Evolutionary conservation across 1,139 yeast species (phyloP), one percentile per base, ranked within the genome.

Genomic region (Nakaseomyces uthaithaninus): DNA sequence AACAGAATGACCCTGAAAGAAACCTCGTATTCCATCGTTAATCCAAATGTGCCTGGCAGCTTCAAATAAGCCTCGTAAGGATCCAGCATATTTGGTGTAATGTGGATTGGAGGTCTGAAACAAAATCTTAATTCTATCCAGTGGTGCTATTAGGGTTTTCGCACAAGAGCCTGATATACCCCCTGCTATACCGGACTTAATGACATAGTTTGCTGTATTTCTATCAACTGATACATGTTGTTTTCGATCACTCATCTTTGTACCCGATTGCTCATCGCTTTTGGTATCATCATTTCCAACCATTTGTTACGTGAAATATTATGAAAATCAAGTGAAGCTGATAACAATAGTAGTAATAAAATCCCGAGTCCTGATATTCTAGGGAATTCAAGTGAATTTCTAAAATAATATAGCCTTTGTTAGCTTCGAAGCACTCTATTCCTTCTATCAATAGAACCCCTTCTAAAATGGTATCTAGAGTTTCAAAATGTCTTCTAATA

Each of bases 111-210:
- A 78, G 1, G 99, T 93, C 64, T 91, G 99, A 62, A 91, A 91
- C 37, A 91, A 66, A 52, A 91, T 91, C 65, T 91, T 91, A 48
- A 91, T 91, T 53, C 99, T 72, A 62, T 91, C 99, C 42, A 91
- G 64, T 0, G 99, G 99, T 0, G 99, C 99, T 36, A 91, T 84
- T 40, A 89, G 68, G 0, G 97, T 87, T 57, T 91, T 91, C 5
- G 96, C 98, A 7, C 93, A 86, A 41, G 89, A 78, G 0, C 99
- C 99, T 0, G 98, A 96, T 1, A 86, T 54, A 0, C 99, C 99
- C 10, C 99, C 99, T 0, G 98, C 94, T 1, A 87, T 54, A 0
- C 95, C 98, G 18, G 94, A 81, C 45, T 86, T 71, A 25, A 85
- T 47, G 15, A 91, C 79, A 60, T 91, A 91, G 43, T 83, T 89